These are phyloP conservation scores for Fonsecaea pedrosoi DNA, from an alignment of 2,329 filamentous ascomycete genomes.

Conservation along the genomic window DNA sequence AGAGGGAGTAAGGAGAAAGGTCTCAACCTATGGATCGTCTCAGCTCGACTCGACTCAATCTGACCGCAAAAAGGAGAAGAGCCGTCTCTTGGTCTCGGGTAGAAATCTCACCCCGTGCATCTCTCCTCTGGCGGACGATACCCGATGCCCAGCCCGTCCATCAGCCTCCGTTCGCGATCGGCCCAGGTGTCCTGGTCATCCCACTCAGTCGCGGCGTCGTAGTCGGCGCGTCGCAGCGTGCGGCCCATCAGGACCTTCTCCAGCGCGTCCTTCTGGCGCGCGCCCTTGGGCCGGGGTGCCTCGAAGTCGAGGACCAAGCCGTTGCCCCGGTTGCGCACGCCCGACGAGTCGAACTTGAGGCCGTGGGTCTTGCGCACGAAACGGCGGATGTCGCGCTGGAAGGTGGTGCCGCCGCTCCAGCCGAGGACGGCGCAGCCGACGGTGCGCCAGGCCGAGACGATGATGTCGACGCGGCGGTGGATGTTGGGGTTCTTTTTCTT, in stretches of 20 bases:
- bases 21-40: too few relatives aligned
- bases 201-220: constrained; percentile 70
- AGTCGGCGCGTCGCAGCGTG: constrained; percentile 66
- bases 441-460: constrained; percentile 86
- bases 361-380: constrained; percentile 75
- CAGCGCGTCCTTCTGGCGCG: constrained; percentile 40
- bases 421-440: constrained; percentile 86
- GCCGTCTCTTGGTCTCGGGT: too few relatives aligned
- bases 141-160: constrained; percentile 74
- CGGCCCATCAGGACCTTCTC: constrained; percentile 13
- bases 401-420: constrained; percentile 89
- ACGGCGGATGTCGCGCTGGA: constrained; percentile 81
- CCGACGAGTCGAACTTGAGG: constrained; percentile 92
- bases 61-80: too few relatives aligned
- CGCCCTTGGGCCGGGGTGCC: constrained; percentile 50
- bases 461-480: constrained; percentile 89
- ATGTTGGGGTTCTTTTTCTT: constrained; percentile 67
- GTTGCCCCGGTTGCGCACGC: constrained; percentile 72
- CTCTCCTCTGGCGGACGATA: constrained; percentile 72
- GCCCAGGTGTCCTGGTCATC: constrained; percentile 60
- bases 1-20: neutral
- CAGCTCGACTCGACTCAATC: too few relatives aligned
- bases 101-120: constrained; percentile 64
- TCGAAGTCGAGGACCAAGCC: constrained; percentile 73
- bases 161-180: constrained; percentile 80